Conservation (phyloP, 1,284 basidiomycete species). For the Sanghuangporus weigelae region DNA sequence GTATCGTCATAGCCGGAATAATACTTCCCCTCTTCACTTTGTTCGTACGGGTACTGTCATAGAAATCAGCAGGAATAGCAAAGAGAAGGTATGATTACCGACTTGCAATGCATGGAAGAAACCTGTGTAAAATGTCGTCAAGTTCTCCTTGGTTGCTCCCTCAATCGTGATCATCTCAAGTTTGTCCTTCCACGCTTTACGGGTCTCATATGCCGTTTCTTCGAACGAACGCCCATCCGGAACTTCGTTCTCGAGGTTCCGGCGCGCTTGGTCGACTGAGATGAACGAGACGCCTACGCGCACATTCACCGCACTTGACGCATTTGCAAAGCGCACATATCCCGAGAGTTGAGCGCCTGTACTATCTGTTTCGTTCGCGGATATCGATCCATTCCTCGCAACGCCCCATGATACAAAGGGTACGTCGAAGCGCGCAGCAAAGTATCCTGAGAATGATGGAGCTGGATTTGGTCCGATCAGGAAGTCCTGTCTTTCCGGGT, state of each 20-base stretch:
- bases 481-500: conserved; percentile 71
- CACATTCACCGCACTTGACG: conserved; percentile 44
- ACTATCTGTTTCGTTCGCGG: conserved; percentile 27
- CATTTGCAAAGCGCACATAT: conserved; percentile 47
- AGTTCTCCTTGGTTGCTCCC: conserved; percentile 48
- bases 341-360: conserved; percentile 44
- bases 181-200: conserved; percentile 69
- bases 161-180: conserved; percentile 57
- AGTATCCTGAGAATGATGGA: conserved; percentile 58
- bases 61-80: conserved; percentile 12
- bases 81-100: background rate
- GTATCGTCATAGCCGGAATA: conserved; percentile 73
- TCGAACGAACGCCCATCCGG: conserved; percentile 58
- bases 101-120: conserved; percentile 69
- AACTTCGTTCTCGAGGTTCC: conserved; percentile 58
- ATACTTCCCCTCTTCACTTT: conserved; percentile 63
- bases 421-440: conserved; percentile 66
- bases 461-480: conserved; percentile 61
- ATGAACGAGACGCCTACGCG: conserved; percentile 78
- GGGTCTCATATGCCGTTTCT: conserved; percentile 51
- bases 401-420: conserved; percentile 46
- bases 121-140: conserved; percentile 59
- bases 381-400: conserved; percentile 43
- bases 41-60: conserved; percentile 73
- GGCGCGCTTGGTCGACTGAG: conserved; percentile 66